phyloP scores from a whole-genome alignment of 306 rosid species.

The Quercus berberidifolia region DNA sequence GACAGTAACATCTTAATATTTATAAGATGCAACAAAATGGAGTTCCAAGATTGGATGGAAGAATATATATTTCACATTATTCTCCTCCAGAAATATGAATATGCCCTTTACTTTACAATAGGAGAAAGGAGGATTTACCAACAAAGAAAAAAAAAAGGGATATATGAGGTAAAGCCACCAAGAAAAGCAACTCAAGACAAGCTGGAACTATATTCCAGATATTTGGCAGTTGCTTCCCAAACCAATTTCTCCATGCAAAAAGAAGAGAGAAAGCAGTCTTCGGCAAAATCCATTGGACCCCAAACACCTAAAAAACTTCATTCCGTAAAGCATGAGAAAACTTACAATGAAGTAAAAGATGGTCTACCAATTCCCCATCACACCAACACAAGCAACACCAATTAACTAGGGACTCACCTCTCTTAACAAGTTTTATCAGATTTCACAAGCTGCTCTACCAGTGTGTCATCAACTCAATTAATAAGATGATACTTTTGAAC shows the following conservation, averaged over 20 bases:
- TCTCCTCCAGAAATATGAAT: background rate
- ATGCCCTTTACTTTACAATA: background rate
- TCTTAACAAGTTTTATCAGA: background rate
- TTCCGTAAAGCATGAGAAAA: too few species aligned
- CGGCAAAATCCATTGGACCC: too few species aligned
- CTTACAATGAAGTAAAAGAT: too few species aligned
- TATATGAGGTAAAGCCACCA: background rate
- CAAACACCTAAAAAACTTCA: too few species aligned
- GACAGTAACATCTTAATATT: slow-evolving; percentile 7
- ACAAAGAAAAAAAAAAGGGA: background rate
- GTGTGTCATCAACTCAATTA: background rate
- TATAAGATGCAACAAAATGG: slow-evolving; percentile 21
- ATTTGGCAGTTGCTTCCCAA: too few species aligned
- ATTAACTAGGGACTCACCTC: too few species aligned
- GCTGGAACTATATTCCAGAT: too few species aligned
- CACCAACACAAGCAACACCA: too few species aligned
- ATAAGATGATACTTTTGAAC: background rate
- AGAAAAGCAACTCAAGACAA: background rate
- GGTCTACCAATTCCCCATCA: too few species aligned
- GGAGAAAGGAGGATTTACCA: background rate
- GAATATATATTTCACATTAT: background rate
- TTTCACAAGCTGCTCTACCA: background rate
- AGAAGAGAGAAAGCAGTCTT: too few species aligned
- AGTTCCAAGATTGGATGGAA: slow-evolving; percentile 6
- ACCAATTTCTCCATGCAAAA: too few species aligned